A percentile compares a stretch with the other conserved stretches of the same genome.
These are phyloP conservation scores for Tausonia pullulans DNA, from an alignment of 1,284 basidiomycete genomes.

Conservation along the genomic window DNA sequence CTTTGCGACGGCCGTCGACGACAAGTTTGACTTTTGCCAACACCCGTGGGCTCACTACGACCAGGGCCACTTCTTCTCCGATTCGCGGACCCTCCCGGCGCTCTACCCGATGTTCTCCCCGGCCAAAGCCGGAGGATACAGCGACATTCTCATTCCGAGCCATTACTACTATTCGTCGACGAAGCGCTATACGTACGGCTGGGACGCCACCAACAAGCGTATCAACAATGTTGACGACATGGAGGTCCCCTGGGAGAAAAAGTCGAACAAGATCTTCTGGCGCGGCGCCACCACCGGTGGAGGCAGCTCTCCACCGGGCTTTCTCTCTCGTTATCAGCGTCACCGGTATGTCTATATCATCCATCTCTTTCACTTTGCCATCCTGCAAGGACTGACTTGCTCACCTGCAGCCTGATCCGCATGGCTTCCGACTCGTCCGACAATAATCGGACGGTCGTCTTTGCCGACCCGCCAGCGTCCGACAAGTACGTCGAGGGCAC, in stretches of 20 bases:
- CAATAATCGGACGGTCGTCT: constrained; percentile 57
- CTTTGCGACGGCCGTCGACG: constrained; percentile 50
- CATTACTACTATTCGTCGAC: constrained; percentile 86
- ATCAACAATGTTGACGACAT: constrained; percentile 62
- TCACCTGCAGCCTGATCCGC: constrained; percentile 52
- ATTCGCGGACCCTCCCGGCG: constrained; percentile 74
- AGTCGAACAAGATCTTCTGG: constrained; percentile 41
- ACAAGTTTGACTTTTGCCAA: constrained; percentile 62
- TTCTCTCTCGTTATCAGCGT: constrained; percentile 70
- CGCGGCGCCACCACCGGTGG: constrained; percentile 85
- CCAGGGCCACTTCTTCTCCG: constrained; percentile 91
- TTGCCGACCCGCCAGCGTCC: constrained; percentile 56
- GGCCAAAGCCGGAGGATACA: constrained; percentile 67
- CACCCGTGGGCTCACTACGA: constrained; percentile 69
- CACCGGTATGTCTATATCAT: constrained; percentile 48
- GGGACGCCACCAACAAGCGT: constrained; percentile 61
- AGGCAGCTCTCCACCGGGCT: constrained; percentile 74
- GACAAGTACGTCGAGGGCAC: constrained; percentile 47
- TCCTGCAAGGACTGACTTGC: not conserved
- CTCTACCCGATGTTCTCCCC: constrained; percentile 86
- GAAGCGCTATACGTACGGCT: constrained; percentile 74
- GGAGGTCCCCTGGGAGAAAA: constrained; percentile 58
- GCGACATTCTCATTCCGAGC: constrained; percentile 82
- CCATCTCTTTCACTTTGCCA: constrained; percentile 3
- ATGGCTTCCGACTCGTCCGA: constrained; percentile 55